Evolutionary conservation across 2,329 filamentous ascomycete species (phyloP).

Genomic region (Ramularia endophylla): DNA sequence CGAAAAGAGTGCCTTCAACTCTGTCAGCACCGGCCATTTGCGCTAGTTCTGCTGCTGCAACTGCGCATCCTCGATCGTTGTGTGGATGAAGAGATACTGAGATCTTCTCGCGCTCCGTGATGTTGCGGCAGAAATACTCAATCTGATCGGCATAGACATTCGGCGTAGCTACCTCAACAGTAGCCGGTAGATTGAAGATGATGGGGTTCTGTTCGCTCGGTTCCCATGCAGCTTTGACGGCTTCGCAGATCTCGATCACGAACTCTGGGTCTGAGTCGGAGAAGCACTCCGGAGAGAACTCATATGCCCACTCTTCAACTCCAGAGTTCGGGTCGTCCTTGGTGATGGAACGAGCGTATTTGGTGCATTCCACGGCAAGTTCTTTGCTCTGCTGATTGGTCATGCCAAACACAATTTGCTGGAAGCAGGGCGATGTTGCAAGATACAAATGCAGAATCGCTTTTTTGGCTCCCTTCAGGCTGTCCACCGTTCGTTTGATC

Average conservation of each 20-base stretch:
- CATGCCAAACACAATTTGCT: conserved; percentile 83
- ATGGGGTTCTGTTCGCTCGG: conserved; percentile 73
- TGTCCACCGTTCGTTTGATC: conserved; percentile 83
- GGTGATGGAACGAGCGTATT: conserved; percentile 80
- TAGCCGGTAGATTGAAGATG: conserved; percentile 96
- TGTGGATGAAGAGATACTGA: conserved; percentile 89
- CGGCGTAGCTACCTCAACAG: conserved; percentile 89
- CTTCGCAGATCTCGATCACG: conserved; percentile 76
- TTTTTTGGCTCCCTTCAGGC: conserved; percentile 82
- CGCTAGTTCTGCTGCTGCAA: conserved; percentile 83
- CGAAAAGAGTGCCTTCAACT: conserved; percentile 90
- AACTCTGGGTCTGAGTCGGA: conserved; percentile 85
- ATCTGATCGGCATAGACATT: conserved; percentile 97
- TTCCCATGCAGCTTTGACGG: conserved; percentile 90
- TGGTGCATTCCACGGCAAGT: conserved; percentile 78
- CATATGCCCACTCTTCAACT: conserved; percentile 67
- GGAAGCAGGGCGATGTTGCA: conserved; percentile 93
- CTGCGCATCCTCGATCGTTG: conserved; percentile 86
- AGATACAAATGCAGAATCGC: conserved; percentile 94
- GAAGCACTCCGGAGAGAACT: conserved; percentile 84
- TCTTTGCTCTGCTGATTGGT: conserved; percentile 74
- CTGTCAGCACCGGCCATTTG: conserved; percentile 96
- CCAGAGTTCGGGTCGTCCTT: conserved; percentile 61
- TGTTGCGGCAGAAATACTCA: conserved; percentile 86
- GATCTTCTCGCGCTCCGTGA: conserved; percentile 78